These are phyloP conservation scores for Ceratobasidium sp. DNA, from an alignment of 1,284 basidiomycete genomes.

Conservation along the genomic window DNA sequence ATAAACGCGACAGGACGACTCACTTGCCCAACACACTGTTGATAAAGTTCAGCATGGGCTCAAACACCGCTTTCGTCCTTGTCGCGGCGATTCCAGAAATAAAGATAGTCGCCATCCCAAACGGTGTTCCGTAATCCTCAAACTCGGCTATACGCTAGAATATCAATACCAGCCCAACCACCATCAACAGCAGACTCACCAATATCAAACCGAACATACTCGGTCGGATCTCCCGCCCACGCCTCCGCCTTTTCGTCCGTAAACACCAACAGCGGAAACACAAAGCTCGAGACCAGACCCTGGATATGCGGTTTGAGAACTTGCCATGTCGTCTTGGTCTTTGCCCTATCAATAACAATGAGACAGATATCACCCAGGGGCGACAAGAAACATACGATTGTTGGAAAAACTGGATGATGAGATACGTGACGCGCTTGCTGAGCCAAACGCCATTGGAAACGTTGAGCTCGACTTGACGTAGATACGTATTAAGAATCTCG, in stretches of 20 bases:
- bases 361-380: neutral
- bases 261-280: conserved; percentile 87
- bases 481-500: conserved; percentile 80
- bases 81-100: conserved; percentile 76
- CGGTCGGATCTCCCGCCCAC: conserved; percentile 80
- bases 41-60: conserved; percentile 78
- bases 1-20: no score
- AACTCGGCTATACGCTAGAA: conserved; percentile 68
- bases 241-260: conserved; percentile 68
- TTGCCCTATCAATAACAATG: conserved; percentile 65
- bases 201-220: conserved; percentile 74
- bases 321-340: conserved; percentile 86
- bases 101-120: conserved; percentile 79
- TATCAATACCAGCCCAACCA: neutral
- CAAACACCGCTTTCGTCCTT: conserved; percentile 77
- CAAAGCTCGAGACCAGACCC: conserved; percentile 74
- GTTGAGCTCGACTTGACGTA: conserved; percentile 75
- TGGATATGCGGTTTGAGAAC: conserved; percentile 83
- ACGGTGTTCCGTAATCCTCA: conserved; percentile 76
- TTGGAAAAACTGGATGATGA: conserved; percentile 81
- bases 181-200: conserved; percentile 57
- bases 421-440: conserved; percentile 80
- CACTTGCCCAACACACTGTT: conserved; percentile 72
- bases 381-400: conserved; percentile 69
- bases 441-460: conserved; percentile 77